phyloP scores from a whole-genome alignment of 106 monocot genomes.

The Allium fistulosum region DNA sequence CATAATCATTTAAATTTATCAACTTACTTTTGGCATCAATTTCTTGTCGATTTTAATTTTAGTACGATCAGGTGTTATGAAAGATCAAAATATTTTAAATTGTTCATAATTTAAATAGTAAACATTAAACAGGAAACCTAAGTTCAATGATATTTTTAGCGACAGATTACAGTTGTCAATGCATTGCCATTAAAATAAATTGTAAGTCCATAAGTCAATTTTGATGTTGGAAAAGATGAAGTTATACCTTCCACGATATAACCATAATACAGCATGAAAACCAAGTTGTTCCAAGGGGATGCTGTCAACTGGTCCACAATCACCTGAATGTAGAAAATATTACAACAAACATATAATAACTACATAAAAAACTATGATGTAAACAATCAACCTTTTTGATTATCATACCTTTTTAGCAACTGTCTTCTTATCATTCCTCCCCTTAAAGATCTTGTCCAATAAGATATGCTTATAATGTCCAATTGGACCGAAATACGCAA shows the following conservation, averaged over 20 bases:
- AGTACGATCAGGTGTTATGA: no score
- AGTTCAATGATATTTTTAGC: no score
- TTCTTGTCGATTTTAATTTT: no score
- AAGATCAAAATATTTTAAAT: no score
- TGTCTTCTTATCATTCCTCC: constrained; percentile 73
- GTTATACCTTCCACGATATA: constrained; percentile 59
- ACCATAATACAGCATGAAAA: constrained; percentile 74
- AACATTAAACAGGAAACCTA: no score
- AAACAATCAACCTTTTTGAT: neutral
- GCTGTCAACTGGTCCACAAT: constrained; percentile 68
- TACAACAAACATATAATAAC: neutral
- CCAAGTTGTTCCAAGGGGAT: constrained; percentile 65
- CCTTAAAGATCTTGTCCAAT: constrained; percentile 67
- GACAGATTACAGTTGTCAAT: no score
- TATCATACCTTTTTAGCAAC: constrained; percentile 69
- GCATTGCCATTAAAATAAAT: no score
- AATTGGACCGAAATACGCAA: constrained; percentile 69
- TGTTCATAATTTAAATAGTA: no score
- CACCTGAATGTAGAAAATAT: constrained; percentile 35
- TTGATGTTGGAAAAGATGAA: no score
- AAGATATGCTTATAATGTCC: constrained; percentile 71
- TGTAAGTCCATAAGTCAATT: no score
- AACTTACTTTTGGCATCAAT: no score
- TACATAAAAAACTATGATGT: neutral
- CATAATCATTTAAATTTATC: no score